Base-by-base conservation (phyloP, 345 rosid species). In the Raphanus sativus region DNA sequence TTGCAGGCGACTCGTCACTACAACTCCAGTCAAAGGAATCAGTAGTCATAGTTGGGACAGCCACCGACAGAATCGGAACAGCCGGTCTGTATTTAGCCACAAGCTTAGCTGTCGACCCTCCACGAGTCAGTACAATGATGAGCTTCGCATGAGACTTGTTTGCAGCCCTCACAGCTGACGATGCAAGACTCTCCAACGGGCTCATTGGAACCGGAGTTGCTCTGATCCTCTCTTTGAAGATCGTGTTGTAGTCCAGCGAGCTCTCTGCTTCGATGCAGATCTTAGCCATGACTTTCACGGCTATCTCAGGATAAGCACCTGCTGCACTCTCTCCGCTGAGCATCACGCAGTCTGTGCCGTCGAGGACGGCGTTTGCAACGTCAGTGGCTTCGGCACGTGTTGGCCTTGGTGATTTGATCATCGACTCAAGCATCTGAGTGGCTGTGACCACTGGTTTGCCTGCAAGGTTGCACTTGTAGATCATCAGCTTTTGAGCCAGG, bases 371-470 rank as follows among this genome's bases (percentile, higher is more conserved):
- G 58, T 92, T 92, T 3, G 96, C 96, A 73, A 92, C 98, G 81
- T 92, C 98, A 2, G 96, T 92, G 50, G 98, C 98, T 81, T 92
- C 97, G 30, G 98, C 97, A 50, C 93, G 94, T 9, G 98, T 90
- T 70, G 98, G 97, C 52, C 98, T 80, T 5, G 97, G 98, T 74
- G 97, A 90, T 85, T 92, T 92, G 21, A 92, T 92, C 96, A 90
- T 92, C 13, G 98, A 92, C 75, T 90, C 98, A 3, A 92, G 94
- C 96, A 92, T 90, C 81, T 90, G 98, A 50, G 98, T 92, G 25
- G 98, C 96, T 2, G 96, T 92, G 12, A 90, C 94, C 61, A 92
- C 98, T 12, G 98, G 98, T 86, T 92, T 92, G 70, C 97, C 97
- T 0, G 84, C 94, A 63, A 89, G 87, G 81, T 89, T 92, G 80